These are phyloP conservation scores for Cicer bijugum DNA, from an alignment of 306 rosid species.

Conservation along the genomic window DNA sequence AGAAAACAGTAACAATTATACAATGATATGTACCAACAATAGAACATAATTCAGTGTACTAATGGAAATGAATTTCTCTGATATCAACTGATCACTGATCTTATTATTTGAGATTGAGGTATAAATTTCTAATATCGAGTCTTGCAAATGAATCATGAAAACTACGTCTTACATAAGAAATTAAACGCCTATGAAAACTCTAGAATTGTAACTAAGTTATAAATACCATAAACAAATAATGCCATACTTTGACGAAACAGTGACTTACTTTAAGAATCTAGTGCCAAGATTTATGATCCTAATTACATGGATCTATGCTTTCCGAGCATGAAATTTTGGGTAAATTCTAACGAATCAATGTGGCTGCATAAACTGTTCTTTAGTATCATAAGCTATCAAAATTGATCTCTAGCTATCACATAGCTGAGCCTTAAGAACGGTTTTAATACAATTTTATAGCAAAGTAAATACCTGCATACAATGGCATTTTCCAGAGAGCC, in stretches of 20 bases:
- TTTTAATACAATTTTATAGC: conserved; percentile 19
- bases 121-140: neutral
- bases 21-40: neutral
- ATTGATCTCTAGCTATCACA: conserved; percentile 20
- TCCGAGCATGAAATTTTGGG: neutral
- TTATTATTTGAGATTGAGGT: conserved; percentile 4
- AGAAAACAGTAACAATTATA: conserved; percentile 31
- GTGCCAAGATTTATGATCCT: neutral
- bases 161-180: neutral
- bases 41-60: neutral
- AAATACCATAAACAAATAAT: conserved; percentile 28
- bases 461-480: conserved; percentile 73
- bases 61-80: neutral
- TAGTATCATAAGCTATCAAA: conserved; percentile 17
- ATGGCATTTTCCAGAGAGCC: conserved; percentile 83
- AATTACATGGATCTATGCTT: conserved; percentile 2
- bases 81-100: neutral
- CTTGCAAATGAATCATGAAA: conserved; percentile 1
- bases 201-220: neutral
- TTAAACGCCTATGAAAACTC: conserved; percentile 8
- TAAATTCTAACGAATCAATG: conserved; percentile 15
- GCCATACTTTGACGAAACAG: neutral
- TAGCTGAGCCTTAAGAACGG: conserved; percentile 21
- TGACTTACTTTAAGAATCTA: neutral
- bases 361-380: conserved; percentile 25